phyloP scores from a whole-genome alignment of 805 yeast genomes.

The Schizosaccharomyces japonicus region DNA sequence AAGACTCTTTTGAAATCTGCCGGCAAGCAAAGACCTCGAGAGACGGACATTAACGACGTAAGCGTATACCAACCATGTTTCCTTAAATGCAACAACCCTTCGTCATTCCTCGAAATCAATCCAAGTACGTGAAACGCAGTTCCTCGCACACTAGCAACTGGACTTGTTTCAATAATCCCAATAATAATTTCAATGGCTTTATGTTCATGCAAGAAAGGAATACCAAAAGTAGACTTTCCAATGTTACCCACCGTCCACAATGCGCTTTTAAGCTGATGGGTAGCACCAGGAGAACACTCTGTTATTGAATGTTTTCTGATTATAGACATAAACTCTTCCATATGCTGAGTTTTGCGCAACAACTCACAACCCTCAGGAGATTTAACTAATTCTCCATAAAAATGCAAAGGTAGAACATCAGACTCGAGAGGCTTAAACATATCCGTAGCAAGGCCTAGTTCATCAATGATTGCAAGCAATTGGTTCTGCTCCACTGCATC shows the following conservation, averaged over 20 bases:
- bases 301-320: constrained; percentile 12
- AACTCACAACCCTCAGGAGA: constrained; percentile 58
- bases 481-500: constrained; percentile 11
- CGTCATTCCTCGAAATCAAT: constrained; percentile 40
- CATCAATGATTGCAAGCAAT: constrained; percentile 6
- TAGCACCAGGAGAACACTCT: constrained; percentile 17
- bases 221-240: constrained; percentile 50
- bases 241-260: constrained; percentile 76
- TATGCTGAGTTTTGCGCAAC: constrained; percentile 26
- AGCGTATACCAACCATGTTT: constrained; percentile 57
- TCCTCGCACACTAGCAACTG: constrained; percentile 41
- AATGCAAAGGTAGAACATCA: constrained; percentile 29
- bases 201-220: constrained; percentile 28
- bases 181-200: constrained; percentile 32
- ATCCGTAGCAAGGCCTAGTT: neutral
- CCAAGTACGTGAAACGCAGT: constrained; percentile 62
- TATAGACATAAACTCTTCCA: constrained; percentile 14
- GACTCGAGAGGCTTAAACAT: neutral
- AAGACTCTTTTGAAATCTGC: too few species aligned
- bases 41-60: constrained; percentile 21
- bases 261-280: constrained; percentile 37
- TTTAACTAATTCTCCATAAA: constrained; percentile 56
- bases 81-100: constrained; percentile 50
- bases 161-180: constrained; percentile 23
- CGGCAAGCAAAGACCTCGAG: constrained; percentile 13